Evolutionary conservation across 2,329 filamentous ascomycete genomes (phyloP).

Genomic region (Golovinomyces cichoracearum): DNA sequence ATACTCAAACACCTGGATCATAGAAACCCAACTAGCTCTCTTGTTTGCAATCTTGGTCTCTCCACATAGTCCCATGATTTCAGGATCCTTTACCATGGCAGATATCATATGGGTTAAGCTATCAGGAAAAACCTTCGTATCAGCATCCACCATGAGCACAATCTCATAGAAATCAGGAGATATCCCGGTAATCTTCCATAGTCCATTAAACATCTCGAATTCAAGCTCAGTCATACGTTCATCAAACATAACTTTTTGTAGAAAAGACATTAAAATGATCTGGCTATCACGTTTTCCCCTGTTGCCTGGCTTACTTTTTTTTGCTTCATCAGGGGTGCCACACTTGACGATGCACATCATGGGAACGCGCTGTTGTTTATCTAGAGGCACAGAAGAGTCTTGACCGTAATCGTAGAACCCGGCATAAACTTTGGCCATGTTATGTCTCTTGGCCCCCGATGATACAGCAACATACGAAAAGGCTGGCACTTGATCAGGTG

Average conservation of each 20-base stretch:
- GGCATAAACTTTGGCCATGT: slow-evolving; percentile 96
- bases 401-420: slow-evolving; percentile 94
- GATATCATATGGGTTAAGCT: slow-evolving; percentile 96
- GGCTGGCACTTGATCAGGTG: slow-evolving; percentile 56
- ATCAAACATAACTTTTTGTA: slow-evolving; percentile 99
- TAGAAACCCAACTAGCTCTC: slow-evolving; percentile 74
- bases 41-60: slow-evolving; percentile 99
- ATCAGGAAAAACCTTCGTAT: slow-evolving; percentile 97
- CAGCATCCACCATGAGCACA: slow-evolving; percentile 95
- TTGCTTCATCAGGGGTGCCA: slow-evolving; percentile 67
- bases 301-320: slow-evolving; percentile 73
- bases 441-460: slow-evolving; percentile 88
- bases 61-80: slow-evolving; percentile 96
- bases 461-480: slow-evolving; percentile 95
- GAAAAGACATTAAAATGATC: slow-evolving; percentile 96
- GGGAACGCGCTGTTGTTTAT: slow-evolving; percentile 87
- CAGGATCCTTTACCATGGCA: slow-evolving; percentile 95
- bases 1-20: slow-evolving; percentile 98
- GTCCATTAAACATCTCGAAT: slow-evolving; percentile 97
- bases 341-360: slow-evolving; percentile 96
- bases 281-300: slow-evolving; percentile 97
- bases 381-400: slow-evolving; percentile 48
- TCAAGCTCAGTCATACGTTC: slow-evolving; percentile 98
- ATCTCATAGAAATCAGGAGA: slow-evolving; percentile 95
- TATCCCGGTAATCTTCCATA: slow-evolving; percentile 97